Evolutionary conservation across 305 asterid species (phyloP).

Genomic region (Plantago rigida): DNA sequence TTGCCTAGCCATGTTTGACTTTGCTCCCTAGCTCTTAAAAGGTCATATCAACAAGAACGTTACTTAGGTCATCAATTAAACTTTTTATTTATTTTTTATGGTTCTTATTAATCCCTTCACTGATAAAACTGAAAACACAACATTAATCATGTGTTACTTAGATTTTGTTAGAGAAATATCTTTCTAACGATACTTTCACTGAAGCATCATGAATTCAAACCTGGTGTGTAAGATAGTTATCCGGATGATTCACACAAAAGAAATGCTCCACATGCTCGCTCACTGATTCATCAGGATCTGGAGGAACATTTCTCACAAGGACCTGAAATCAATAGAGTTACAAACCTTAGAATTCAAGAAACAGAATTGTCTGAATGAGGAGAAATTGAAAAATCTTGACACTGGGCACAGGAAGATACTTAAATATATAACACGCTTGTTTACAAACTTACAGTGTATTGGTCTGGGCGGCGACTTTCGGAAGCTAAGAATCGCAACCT

Average conservation of each 20-base stretch:
- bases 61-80: background rate
- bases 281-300: slow-evolving; percentile 84
- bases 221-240: slow-evolving; percentile 74
- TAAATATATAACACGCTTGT: slow-evolving; percentile 15
- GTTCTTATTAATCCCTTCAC: background rate
- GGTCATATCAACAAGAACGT: too few relatives aligned
- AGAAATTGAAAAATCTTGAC: slow-evolving; percentile 9
- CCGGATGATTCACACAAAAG: slow-evolving; percentile 83
- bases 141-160: background rate
- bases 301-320: slow-evolving; percentile 89
- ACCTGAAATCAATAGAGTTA: slow-evolving; percentile 44
- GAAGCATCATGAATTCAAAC: slow-evolving; percentile 32
- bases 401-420: background rate
- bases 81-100: background rate
- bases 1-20: too few relatives aligned
- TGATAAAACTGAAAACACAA: background rate
- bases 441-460: slow-evolving; percentile 60
- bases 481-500: slow-evolving; percentile 80
- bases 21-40: too few relatives aligned
- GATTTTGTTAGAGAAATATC: background rate
- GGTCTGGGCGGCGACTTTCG: slow-evolving; percentile 75
- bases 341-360: slow-evolving; percentile 2
- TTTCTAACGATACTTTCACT: slow-evolving; percentile 6
- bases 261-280: slow-evolving; percentile 88
- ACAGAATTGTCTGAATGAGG: background rate